A percentile compares a stretch with the other conserved stretches of the same genome.
phyloP scores from a whole-genome alignment of 768 basidiomycete species.

The Suillus bovinus region DNA sequence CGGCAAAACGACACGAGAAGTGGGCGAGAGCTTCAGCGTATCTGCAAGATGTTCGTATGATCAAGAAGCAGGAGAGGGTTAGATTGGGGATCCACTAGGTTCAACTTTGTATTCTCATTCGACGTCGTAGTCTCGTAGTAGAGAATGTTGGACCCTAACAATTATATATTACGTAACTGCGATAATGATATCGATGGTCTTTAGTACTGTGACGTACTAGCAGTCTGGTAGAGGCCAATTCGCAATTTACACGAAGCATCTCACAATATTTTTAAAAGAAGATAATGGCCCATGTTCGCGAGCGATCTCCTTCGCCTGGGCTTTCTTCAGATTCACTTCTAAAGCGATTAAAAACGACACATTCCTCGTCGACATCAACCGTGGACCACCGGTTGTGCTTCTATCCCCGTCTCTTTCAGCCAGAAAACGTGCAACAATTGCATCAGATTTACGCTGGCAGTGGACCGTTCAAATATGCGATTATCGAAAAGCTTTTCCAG shows the following conservation, averaged over 20 bases:
- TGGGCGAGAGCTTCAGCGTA: not conserved
- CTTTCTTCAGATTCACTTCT: conserved; percentile 21
- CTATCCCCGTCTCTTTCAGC: conserved; percentile 53
- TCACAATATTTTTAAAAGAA: conserved; percentile 9
- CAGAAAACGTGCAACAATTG: conserved; percentile 54
- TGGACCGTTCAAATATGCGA: conserved; percentile 79
- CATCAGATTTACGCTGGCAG: conserved; percentile 55
- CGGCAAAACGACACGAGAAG: not conserved
- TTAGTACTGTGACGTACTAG: no score
- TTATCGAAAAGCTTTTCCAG: conserved; percentile 80
- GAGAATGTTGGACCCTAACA: not conserved
- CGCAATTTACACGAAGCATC: not conserved
- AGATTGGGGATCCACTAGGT: not conserved
- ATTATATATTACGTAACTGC: not conserved
- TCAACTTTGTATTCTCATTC: not conserved
- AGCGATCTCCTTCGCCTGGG: conserved; percentile 46
- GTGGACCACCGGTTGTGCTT: conserved; percentile 23
- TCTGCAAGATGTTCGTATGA: not conserved
- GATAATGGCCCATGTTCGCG: conserved; percentile 47
- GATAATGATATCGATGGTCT: not conserved
- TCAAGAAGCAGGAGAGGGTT: not conserved
- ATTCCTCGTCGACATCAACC: conserved; percentile 24
- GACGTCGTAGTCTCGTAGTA: no score
- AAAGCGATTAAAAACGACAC: conserved; percentile 41
- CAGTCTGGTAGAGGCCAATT: no score